Conservation (phyloP, 495 filamentous ascomycete species). For the Penicillium tannophilum region DNA sequence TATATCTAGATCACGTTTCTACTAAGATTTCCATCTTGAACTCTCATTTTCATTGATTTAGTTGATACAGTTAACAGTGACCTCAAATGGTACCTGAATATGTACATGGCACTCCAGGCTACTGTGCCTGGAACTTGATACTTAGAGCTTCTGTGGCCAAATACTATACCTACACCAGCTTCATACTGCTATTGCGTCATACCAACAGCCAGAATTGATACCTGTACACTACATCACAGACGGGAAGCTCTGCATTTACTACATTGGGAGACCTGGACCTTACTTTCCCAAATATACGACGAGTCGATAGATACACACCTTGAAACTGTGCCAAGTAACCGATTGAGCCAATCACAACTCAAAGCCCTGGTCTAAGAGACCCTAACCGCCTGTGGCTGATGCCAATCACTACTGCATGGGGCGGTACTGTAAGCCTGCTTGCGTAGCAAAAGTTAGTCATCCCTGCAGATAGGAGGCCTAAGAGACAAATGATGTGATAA, state of each 20-base stretch:
- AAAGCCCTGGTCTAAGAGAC: neutral
- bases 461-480: neutral
- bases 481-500: neutral
- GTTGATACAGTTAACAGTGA: too few relatives aligned
- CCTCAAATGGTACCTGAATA: too few relatives aligned
- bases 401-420: neutral
- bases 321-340: neutral
- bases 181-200: neutral
- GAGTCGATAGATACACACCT: neutral
- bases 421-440: neutral
- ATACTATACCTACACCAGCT: too few relatives aligned
- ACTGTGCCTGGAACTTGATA: neutral
- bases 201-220: neutral
- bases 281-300: neutral
- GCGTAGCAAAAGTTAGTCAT: neutral
- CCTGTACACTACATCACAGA: neutral
- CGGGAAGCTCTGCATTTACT: too few relatives aligned
- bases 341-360: neutral
- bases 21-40: too few relatives aligned
- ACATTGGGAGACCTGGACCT: neutral
- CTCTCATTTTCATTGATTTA: too few relatives aligned
- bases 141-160: too few relatives aligned
- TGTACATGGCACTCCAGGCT: neutral
- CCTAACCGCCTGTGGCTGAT: neutral
- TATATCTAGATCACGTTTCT: too few relatives aligned